Evolutionary conservation across 2,329 filamentous ascomycete genomes (phyloP), one percentile per base, ranked within the genome.

Genomic region (Fusarium sp.): DNA sequence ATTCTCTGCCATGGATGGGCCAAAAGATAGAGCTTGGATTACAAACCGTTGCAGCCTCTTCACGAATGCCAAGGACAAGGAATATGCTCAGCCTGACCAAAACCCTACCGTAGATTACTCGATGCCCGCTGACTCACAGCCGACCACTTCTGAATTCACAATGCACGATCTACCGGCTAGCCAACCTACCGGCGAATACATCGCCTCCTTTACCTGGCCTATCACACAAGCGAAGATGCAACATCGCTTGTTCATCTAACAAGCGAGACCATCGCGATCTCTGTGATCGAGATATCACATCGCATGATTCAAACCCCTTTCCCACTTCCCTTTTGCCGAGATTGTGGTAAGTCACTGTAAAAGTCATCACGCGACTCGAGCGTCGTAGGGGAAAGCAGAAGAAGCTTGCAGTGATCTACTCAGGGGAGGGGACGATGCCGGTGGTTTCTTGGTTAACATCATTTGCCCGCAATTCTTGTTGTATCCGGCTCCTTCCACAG

Each of bases 91-190:
- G 43, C 27, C 37, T 48, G 20, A 23, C 10, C 19, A 17, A 19
- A 52, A 40, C 53, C 52, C 27, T 65, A 20, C 61, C 35, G 45
- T 35, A 44, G 54, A 62, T 56, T 57, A 19, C 37, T 15, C 30
- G 4, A 41, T 44, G 22, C 35, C 23, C 15, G 19, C 27, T 43
- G 23, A 23, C 23, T 40, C 40, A 7, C 32, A 57, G 15, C 52
- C 61, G 59, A 64, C 52, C 40, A 52, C 39, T 58, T 32, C 19
- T 33, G 13, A 30, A 45, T 27, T 58, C n/a, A 27, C 23, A 45
- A 45, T 58, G n/a, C 22, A 45, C 25, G 35, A 64, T 64, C 59
- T 59, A 59, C 53, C 35, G 11, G 35, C 40, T 30, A 47, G 60
- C 20, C 32, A 44, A 65, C 52, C 46, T 65, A 39, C 61, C 35